Evolutionary conservation across 257 asterid genomes (phyloP).

Genomic region (Leonotis leonurus): DNA sequence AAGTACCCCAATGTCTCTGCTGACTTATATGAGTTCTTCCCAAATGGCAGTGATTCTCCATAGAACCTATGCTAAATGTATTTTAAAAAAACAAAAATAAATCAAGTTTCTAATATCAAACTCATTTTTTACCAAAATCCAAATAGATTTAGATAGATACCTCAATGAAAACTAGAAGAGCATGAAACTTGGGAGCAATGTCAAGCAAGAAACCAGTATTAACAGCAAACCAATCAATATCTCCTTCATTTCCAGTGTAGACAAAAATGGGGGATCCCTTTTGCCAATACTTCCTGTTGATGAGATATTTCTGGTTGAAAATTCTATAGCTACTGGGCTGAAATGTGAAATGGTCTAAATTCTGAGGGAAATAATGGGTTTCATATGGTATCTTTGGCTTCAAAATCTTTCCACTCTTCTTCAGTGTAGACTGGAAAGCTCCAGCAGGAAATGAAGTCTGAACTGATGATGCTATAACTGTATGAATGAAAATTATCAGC

Average conservation of each 20-base stretch:
- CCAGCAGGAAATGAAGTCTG: constrained; percentile 48
- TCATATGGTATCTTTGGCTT: constrained; percentile 42
- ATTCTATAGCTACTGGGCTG: constrained; percentile 43
- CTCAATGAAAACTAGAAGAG: constrained; percentile 65
- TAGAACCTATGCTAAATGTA: constrained; percentile 54
- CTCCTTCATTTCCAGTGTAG: constrained; percentile 80
- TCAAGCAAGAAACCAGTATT: constrained; percentile 81
- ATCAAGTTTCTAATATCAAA: background rate
- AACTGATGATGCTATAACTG: constrained; percentile 20
- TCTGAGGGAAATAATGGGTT: constrained; percentile 55
- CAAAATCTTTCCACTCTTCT: constrained; percentile 22
- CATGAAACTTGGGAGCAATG: constrained; percentile 60
- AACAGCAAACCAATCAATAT: constrained; percentile 73
- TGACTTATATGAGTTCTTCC: constrained; percentile 42
- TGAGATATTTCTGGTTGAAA: constrained; percentile 64
- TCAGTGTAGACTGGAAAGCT: constrained; percentile 33
- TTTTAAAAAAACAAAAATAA: background rate
- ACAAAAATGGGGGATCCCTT: constrained; percentile 65
- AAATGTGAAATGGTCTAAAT: constrained; percentile 70
- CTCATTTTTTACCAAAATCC: background rate
- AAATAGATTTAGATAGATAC: constrained; percentile 16
- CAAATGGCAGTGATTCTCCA: constrained; percentile 74
- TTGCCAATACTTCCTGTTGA: constrained; percentile 49
- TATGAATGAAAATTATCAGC: constrained; percentile 21
- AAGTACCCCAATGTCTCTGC: constrained; percentile 64